Evolutionary conservation across 2,329 filamentous ascomycete species (phyloP), one percentile per base, ranked within the genome.

Genomic region (Monosporascus sp.): DNA sequence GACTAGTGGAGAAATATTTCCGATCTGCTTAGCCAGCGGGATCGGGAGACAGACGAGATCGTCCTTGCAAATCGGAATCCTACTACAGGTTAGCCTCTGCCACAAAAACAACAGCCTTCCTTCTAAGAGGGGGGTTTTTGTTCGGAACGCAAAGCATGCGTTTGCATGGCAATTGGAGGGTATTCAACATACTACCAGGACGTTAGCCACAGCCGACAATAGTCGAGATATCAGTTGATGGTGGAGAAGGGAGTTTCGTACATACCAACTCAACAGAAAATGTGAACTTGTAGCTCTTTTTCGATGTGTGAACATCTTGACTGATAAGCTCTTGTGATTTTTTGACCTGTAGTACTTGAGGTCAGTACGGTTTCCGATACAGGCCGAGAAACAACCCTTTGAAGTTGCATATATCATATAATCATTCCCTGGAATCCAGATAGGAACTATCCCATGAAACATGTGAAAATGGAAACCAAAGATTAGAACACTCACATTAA

Each of bases 251-350:
- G 20, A 9, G 22, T 46, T 27, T 14, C 31, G 11, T 31, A 46
- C 43, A 22, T 46, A 46, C 43, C 48, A 99, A 73, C 68, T 97
- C 90, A 51, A 88, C 85, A 0, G 91, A 95, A 72, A 85, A 97
- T 46, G 89, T 87, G 74, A 97, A 97, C 71, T 99, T 99, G 81
- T 93, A 97, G 37, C 87, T 91, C 72, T 90, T 94, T 55, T 86
- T 88, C 17, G 88, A 89, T 1, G 92, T 97, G 73, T 99, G 94
- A 14, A 87, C 83, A 71, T 99, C 93, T 75, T 91, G 86, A 5
- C 91, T 96, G 63, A 99, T 97, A 47, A 97, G 81, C 70, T 97
- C 89, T 66, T 95, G 87, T n/a, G 87, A 88, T 64, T 92, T 89
- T 75, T 94, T 95, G 60, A 84, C 78, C 55, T 85, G 84, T 55